Conservation (phyloP, 345 rosid genomes). For the Anacardium occidentale region DNA sequence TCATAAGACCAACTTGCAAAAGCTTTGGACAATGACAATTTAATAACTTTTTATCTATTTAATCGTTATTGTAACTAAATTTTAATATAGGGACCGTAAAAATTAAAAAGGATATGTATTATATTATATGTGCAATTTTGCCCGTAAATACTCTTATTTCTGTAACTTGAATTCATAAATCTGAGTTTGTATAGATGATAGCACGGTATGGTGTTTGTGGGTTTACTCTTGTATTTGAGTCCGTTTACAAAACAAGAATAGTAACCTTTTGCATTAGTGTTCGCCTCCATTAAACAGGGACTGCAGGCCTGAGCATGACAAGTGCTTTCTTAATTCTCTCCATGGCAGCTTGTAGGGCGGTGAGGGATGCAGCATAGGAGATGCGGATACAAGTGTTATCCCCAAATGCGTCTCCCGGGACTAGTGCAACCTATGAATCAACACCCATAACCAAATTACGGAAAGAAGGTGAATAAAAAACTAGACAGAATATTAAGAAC, state of each 20-base stretch:
- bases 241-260: slow-evolving; percentile 6
- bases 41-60: no score
- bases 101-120: no score
- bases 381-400: slow-evolving; percentile 84
- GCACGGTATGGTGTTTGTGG: no score
- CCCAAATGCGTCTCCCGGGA: slow-evolving; percentile 98
- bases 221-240: no score
- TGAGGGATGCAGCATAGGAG: slow-evolving; percentile 83
- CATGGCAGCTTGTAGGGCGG: slow-evolving; percentile 70
- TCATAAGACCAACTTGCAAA: not conserved
- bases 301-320: slow-evolving; percentile 45
- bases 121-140: no score
- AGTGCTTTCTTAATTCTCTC: slow-evolving; percentile 82
- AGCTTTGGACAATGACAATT: no score
- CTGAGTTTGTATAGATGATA: no score
- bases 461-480: not conserved
- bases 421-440: slow-evolving; percentile 72
- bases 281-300: slow-evolving; percentile 36
- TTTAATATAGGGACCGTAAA: no score
- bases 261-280: not conserved
- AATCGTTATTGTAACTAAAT: no score
- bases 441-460: not conserved
- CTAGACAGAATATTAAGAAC: not conserved
- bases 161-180: no score
- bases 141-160: no score